Evolutionary conservation across 192 early-diverging fungal genomes (phyloP), one percentile per base, ranked within the genome.

Genomic region (Coemansia sp.): DNA sequence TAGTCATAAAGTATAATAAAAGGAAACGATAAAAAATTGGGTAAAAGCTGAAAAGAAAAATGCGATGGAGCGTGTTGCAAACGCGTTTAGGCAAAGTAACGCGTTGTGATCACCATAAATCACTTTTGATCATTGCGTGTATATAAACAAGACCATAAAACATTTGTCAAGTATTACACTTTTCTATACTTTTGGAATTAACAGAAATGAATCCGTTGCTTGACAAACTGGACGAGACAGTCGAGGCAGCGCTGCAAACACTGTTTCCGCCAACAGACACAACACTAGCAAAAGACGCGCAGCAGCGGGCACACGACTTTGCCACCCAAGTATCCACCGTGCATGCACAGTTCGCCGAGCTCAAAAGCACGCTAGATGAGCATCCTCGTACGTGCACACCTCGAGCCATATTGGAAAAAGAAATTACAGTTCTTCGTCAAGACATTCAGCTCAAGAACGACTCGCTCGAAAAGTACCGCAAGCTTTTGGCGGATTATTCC

Each of bases 281-380:
- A 1, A 8, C 22, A 25, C n/a, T 58, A 0, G 8, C 61, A 12
- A 66, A 53, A 6, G 73, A 70, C 35, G 77, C 77, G 0, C 72
- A 80, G 54, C 77, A 74, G n/a, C 57, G 77, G n/a, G 77, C 77
- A 0, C 72, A 80, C 19, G 77, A 64, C 23, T 80, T 80, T 29
- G 45, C 58, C 4, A 19, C 24, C 22, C 65, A 70, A 23, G 72
- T 74, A 7, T 21, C 48, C 5, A 1, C 43, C 0, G 65, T 74
- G 15, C 68, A 71, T 47, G 53, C 14, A 21, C 72, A 67, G 38
- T 54, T 80, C n/a, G 49, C 60, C 3, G 77, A 80, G 27, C 17
- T 80, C 5, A 73, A 74, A 8, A 7, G 39, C 3, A 65, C 53
- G n/a, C 22, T 65, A 2, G 76, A 73, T 37, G 63, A 67, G 24